These are phyloP conservation scores for Phytophthora foliorum DNA, from an alignment of 352 stramenopile genomes.

Conservation along the genomic window DNA sequence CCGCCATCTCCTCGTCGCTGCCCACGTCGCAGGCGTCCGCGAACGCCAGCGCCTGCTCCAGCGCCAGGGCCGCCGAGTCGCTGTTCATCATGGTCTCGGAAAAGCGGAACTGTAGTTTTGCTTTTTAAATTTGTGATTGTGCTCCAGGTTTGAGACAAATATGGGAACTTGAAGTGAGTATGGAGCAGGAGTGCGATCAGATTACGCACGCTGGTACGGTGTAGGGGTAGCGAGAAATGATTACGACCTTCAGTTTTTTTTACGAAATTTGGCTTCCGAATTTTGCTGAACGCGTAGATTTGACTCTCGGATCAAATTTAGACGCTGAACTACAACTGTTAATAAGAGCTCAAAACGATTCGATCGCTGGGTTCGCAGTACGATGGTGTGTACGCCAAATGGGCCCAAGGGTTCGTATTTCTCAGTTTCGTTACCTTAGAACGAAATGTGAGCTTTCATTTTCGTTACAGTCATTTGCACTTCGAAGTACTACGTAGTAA, in stretches of 20 bases:
- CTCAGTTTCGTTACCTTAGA: too few relatives aligned
- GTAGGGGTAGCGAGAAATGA: conserved; percentile 4
- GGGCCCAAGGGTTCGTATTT: too few relatives aligned
- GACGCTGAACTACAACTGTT: too few relatives aligned
- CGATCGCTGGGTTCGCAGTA: too few relatives aligned
- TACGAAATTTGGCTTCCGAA: background rate
- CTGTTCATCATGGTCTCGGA: conserved; percentile 25
- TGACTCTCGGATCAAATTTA: too few relatives aligned
- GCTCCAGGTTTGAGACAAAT: conserved; percentile 16
- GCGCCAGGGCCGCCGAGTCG: conserved; percentile 35
- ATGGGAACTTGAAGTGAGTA: conserved; percentile 7
- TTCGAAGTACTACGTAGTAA: too few relatives aligned
- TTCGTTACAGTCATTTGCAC: too few relatives aligned
- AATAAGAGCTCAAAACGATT: too few relatives aligned
- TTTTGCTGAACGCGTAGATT: too few relatives aligned
- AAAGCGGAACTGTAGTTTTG: conserved; percentile 7
- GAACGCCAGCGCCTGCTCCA: conserved; percentile 54
- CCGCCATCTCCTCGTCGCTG: conserved; percentile 31
- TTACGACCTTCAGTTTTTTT: conserved; percentile 1
- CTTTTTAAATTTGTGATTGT: conserved; percentile 17
- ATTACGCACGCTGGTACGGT: conserved; percentile 4
- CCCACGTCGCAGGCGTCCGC: conserved; percentile 49
- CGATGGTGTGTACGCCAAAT: too few relatives aligned
- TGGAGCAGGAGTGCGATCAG: background rate
- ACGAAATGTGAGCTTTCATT: too few relatives aligned